A percentile compares a stretch with the other conserved stretches of the same genome.
Conservation (phyloP, 2,329 filamentous ascomycete species). For the Fusarium tricinctum region DNA sequence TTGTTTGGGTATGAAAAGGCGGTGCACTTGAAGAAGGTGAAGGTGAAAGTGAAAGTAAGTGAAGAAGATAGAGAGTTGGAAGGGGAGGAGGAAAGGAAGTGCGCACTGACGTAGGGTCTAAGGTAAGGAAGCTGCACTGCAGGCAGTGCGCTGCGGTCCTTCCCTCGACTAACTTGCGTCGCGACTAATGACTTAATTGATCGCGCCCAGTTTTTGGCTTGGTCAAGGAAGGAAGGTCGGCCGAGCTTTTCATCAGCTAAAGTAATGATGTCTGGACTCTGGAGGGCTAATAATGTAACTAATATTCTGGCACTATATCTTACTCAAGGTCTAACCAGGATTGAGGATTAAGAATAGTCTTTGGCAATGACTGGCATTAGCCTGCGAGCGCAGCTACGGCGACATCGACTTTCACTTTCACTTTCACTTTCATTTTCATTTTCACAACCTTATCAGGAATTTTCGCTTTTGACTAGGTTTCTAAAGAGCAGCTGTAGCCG, state of each 20-base stretch:
- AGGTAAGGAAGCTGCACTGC: conserved; percentile 15
- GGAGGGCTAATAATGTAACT: conserved; percentile 24
- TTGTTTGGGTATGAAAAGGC: conserved; percentile 8
- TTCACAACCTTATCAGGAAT: not conserved
- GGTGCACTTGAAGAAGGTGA: conserved; percentile 8
- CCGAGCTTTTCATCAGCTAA: not conserved
- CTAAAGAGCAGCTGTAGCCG: conserved; percentile 4
- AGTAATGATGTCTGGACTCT: not conserved
- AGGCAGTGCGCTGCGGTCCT: conserved; percentile 10
- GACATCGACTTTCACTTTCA: not conserved
- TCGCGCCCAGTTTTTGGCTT: conserved; percentile 28
- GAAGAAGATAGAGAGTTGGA: conserved; percentile 14
- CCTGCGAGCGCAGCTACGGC: not conserved
- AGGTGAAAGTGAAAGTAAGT: not conserved
- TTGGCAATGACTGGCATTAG: not conserved
- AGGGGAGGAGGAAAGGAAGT: conserved; percentile 5
- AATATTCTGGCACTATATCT: not conserved
- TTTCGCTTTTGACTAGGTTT: not conserved
- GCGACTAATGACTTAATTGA: conserved; percentile 33
- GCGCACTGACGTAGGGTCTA: conserved; percentile 30
- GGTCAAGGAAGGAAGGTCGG: conserved; percentile 18
- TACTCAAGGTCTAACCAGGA: conserved; percentile 17
- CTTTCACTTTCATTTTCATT: no score
- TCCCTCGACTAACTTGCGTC: conserved; percentile 22
- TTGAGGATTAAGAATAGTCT: not conserved